Percentiles rank a stretch among this genome's conserved stretches.
phyloP scores from a whole-genome alignment of 108 stramenopile species.

The Mediolabrus comicus region DNA sequence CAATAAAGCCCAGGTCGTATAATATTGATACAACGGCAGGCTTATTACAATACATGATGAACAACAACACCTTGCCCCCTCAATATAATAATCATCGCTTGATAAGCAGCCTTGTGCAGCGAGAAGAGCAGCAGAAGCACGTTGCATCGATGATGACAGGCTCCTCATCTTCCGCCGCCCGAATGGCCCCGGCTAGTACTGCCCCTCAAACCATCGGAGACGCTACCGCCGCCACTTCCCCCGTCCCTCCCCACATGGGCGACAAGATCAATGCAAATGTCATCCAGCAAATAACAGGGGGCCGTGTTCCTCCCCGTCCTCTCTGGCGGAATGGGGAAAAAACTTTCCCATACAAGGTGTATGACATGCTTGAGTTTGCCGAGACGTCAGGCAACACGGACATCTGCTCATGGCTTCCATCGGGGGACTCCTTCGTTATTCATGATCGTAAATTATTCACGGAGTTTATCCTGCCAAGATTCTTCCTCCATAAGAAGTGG shows the following conservation, averaged over 20 bases:
- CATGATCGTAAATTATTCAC: background rate
- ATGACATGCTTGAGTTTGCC: background rate
- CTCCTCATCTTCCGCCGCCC: background rate
- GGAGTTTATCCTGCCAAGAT: background rate
- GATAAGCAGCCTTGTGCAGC: too few relatives aligned
- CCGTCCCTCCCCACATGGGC: background rate
- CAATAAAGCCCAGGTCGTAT: too few relatives aligned
- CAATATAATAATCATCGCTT: too few relatives aligned
- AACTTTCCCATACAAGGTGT: background rate
- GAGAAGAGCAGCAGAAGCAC: too few relatives aligned
- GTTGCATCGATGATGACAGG: background rate
- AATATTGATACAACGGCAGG: too few relatives aligned
- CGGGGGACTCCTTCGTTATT: background rate
- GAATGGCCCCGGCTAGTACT: background rate
- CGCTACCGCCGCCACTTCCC: background rate
- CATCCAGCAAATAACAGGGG: too few relatives aligned
- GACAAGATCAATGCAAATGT: background rate
- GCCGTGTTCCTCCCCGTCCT: background rate
- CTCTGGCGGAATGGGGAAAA: background rate
- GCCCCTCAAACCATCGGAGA: background rate
- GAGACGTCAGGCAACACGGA: background rate
- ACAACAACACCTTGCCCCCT: too few relatives aligned
- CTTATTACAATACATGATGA: too few relatives aligned
- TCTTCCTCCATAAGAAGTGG: slow-evolving; percentile 1
- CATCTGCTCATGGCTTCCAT: background rate